Conservation (phyloP, 2,329 filamentous ascomycete genomes). For the Fusarium sp. region DNA sequence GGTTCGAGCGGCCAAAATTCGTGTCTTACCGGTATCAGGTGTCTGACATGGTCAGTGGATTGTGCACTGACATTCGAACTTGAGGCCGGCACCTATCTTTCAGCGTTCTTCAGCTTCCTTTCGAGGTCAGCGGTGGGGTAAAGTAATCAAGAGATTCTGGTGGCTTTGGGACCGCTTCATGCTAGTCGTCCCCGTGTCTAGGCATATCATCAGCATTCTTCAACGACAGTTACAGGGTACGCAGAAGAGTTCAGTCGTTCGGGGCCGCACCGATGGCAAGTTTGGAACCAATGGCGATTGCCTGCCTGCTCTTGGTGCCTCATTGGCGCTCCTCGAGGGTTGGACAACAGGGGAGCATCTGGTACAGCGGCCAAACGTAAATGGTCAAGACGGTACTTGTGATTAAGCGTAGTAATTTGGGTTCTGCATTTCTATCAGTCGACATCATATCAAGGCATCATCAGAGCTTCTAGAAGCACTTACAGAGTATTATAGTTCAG, state of each 20-base stretch:
- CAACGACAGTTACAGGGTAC: no score
- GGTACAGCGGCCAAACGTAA: not conserved
- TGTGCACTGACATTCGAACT: not conserved
- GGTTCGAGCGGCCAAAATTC: rapidly evolving
- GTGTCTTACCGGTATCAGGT: rapidly evolving
- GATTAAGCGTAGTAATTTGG: no score
- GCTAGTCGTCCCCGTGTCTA: not conserved
- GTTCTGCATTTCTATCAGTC: no score
- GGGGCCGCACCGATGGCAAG: rapidly evolving
- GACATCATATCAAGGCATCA: no score
- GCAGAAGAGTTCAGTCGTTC: rapidly evolving
- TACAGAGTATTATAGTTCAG: no score
- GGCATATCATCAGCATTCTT: no score
- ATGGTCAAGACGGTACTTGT: rapidly evolving
- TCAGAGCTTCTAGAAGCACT: no score
- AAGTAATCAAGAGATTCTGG: no score
- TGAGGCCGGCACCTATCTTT: rapidly evolving
- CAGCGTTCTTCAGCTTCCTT: not conserved
- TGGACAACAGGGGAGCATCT: not conserved
- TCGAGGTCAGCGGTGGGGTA: not conserved
- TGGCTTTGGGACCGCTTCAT: not conserved
- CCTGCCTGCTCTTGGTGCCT: not conserved
- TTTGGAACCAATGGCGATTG: not conserved
- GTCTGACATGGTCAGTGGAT: not conserved
- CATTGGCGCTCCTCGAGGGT: not conserved